Evolutionary conservation across 352 stramenopile genomes (phyloP).

Genomic region (Globisporangium nunn): DNA sequence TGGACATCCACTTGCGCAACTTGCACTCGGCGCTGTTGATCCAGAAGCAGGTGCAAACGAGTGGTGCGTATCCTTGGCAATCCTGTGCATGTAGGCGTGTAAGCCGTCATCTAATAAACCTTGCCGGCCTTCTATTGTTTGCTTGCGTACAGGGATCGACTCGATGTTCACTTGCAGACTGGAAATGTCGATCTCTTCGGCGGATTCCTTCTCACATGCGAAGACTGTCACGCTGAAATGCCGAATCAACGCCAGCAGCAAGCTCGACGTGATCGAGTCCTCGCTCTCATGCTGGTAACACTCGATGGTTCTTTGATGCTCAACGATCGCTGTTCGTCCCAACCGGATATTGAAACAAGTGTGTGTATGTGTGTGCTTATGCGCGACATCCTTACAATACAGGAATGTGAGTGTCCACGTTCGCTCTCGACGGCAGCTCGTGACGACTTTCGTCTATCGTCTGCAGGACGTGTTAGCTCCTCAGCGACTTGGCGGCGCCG

Average conservation of each 20-base stretch:
- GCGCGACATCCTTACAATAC: background rate
- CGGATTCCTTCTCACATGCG: conserved; percentile 3
- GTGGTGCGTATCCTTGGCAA: conserved; percentile 3
- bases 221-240: conserved; percentile 11
- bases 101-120: too few species aligned
- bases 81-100: background rate
- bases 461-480: conserved; percentile 14
- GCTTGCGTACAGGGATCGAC: conserved; percentile 3
- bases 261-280: conserved; percentile 4
- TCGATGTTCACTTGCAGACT: conserved; percentile 11
- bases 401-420: conserved; percentile 32
- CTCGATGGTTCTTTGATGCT: background rate
- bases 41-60: conserved; percentile 14
- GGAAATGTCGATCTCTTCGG: background rate
- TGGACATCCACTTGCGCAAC: conserved; percentile 29
- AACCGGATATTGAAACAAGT: background rate
- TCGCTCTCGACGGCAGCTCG: conserved; percentile 17
- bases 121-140: background rate
- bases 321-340: background rate
- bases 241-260: conserved; percentile 7
- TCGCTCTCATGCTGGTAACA: conserved; percentile 11
- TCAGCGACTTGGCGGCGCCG: conserved; percentile 1
- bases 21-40: conserved; percentile 43
- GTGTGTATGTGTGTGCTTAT: background rate
- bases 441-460: conserved; percentile 30